These are phyloP conservation scores for Batrachochytrium dendrobatidis DNA, from an alignment of 371 early-diverging fungal species.

Conservation along the genomic window DNA sequence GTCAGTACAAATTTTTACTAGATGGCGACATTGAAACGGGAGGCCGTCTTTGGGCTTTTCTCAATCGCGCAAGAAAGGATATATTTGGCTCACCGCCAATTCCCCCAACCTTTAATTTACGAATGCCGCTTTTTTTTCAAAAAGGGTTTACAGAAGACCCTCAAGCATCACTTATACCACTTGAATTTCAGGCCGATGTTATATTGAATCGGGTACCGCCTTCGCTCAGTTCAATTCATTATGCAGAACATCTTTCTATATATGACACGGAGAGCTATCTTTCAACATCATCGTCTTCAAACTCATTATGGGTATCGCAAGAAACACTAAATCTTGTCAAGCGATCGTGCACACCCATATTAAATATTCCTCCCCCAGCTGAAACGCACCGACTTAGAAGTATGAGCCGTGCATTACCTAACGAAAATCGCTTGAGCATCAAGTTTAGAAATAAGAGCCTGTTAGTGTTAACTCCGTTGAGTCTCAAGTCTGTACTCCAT, in stretches of 20 bases:
- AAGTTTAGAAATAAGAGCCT: background rate
- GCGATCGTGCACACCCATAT: background rate
- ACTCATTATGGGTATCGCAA: background rate
- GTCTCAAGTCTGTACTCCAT: background rate
- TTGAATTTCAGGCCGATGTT: too few species aligned
- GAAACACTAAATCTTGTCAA: too few species aligned
- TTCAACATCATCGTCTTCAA: background rate
- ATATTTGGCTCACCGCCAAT: background rate
- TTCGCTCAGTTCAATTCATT: background rate
- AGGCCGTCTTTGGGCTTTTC: background rate
- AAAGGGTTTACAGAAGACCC: too few species aligned
- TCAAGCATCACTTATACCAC: too few species aligned
- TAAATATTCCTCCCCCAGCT: background rate
- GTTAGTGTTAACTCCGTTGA: background rate
- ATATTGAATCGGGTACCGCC: background rate
- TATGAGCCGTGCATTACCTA: background rate
- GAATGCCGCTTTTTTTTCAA: conserved; percentile 1
- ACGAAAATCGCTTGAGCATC: background rate
- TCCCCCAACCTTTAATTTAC: background rate
- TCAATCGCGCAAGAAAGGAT: background rate
- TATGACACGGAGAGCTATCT: background rate
- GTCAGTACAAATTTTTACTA: background rate
- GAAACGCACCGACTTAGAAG: background rate
- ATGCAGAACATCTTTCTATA: background rate
- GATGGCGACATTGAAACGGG: background rate